Base-by-base conservation (phyloP, 176 grass and related monocot genomes). In the Miscanthus lutarioriparius region DNA sequence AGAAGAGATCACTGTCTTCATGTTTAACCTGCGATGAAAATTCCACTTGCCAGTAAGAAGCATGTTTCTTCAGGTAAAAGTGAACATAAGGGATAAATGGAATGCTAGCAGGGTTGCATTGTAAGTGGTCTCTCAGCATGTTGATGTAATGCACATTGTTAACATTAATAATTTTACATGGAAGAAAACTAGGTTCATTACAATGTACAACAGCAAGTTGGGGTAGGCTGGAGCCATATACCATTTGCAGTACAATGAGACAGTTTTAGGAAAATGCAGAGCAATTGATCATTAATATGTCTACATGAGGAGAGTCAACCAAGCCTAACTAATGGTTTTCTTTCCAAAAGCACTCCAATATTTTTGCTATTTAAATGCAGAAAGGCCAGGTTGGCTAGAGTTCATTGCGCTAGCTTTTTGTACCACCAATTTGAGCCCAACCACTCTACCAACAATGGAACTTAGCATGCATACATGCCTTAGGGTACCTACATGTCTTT, bases 1-100 rank as follows among this genome's bases (percentile, higher is more conserved):
- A 62, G 38, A 91, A 85, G 22, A 92, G 25, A 91, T 99, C 91
- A n/a, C 89, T 89, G 26, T 88, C 79, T 67, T 78, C 86, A 72
- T 77, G 86, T 58, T 87, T 93, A 43, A 90, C 86, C 91, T 92
- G 89, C n/a, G 82, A 65, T 16, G 4, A 37, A 83, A 39, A 32
- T 47, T 61, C 37, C 19, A 65, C 0, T 38, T 16, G 48, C 66
- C 84, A 32, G 27, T 33, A 71, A 27, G 44, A 64, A 59, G 27
- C 45, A 61, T 51, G 27, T 26, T 54, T 26, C 19, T 81, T 51
- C 13, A 38, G 35, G 0, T 70, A 25, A 20, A 48, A 11, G 12
- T 8, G 7, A n/a, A 56, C 20, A 45, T 19, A 84, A 38, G 22
- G 62, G 35, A 47, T 54, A 30, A 17, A 56, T 4, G 7, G 19